Percentiles rank a stretch among this genome's conserved stretches.
These are phyloP conservation scores for Penicillium psychrofluorescens DNA, from an alignment of 495 filamentous ascomycete species.

Conservation along the genomic window DNA sequence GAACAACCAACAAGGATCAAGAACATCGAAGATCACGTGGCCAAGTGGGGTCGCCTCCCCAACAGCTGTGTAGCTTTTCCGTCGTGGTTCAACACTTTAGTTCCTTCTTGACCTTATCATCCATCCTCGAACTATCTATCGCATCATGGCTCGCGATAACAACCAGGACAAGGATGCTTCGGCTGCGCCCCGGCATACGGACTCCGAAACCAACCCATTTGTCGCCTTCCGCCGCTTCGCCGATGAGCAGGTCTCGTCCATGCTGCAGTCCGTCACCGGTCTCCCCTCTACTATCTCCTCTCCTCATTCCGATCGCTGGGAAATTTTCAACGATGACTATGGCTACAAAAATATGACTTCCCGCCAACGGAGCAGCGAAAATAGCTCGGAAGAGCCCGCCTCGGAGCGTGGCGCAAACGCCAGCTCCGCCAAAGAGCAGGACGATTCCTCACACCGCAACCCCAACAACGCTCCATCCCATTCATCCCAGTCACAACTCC, in stretches of 20 bases:
- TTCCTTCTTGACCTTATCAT: background rate
- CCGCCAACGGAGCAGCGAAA: constrained; percentile 11
- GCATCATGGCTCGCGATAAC: constrained; percentile 26
- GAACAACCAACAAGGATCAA: constrained; percentile 1
- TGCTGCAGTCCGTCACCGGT: constrained; percentile 45
- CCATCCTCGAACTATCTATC: background rate
- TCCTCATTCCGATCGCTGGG: constrained; percentile 27
- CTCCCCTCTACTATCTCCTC: constrained; percentile 31
- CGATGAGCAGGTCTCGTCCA: constrained; percentile 49
- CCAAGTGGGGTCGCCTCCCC: constrained; percentile 18
- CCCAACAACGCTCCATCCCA: background rate
- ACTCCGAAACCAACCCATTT: constrained; percentile 44
- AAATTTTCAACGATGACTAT: constrained; percentile 25
- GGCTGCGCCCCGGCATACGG: no score
- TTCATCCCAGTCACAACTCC: constrained; percentile 7
- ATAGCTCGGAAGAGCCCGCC: constrained; percentile 7
- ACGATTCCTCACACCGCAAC: constrained; percentile 3
- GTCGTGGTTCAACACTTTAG: background rate
- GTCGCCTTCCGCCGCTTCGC: constrained; percentile 53
- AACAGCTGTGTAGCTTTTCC: constrained; percentile 21
- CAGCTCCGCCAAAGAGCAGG: constrained; percentile 1
- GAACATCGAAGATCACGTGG: constrained; percentile 19
- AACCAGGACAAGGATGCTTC: constrained; percentile 5
- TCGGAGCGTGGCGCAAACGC: constrained; percentile 5
- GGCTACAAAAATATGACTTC: constrained; percentile 15